These are phyloP conservation scores for Globisporangium emineosum DNA, from an alignment of 352 stramenopile genomes.

Conservation along the genomic window DNA sequence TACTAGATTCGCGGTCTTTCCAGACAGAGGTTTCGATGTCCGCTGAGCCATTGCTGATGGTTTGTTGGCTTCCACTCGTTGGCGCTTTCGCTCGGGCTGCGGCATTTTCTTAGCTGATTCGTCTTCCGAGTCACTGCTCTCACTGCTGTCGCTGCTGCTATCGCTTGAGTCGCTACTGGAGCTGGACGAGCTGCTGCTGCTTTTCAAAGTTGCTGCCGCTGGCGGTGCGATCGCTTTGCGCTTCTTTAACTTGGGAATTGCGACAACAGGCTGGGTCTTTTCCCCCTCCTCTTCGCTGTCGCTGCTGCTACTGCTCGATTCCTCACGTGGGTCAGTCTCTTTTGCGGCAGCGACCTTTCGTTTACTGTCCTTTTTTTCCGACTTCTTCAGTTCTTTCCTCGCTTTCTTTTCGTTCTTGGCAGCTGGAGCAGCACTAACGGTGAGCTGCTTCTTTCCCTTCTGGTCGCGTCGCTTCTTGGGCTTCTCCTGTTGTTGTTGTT, in stretches of 20 bases:
- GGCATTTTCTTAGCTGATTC: background rate
- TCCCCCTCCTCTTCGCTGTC: background rate
- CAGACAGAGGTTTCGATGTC: background rate
- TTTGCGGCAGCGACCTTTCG: background rate
- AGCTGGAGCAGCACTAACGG: background rate
- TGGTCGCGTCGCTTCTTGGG: background rate
- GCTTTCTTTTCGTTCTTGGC: conserved; percentile 13
- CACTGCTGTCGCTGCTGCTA: conserved; percentile 21
- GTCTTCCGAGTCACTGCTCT: conserved; percentile 24
- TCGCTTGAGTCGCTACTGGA: conserved; percentile 21
- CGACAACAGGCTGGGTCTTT: background rate
- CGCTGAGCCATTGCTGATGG: background rate
- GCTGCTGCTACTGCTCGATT: conserved; percentile 4
- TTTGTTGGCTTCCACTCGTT: conserved; percentile 12
- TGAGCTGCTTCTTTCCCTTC: conserved; percentile 1
- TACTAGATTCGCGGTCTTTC: conserved; percentile 7
- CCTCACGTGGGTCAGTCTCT: conserved; percentile 9
- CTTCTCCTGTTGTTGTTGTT: background rate
- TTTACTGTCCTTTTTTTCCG: conserved; percentile 12
- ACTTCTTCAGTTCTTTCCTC: conserved; percentile 8
- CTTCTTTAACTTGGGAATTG: conserved; percentile 4
- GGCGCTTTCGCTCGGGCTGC: conserved; percentile 17
- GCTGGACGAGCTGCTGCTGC: conserved; percentile 13
- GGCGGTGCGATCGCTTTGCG: conserved; percentile 1
- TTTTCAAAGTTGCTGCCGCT: background rate